Evolutionary conservation across 1,284 basidiomycete species (phyloP).

Genomic region (Ustilago trichophora): DNA sequence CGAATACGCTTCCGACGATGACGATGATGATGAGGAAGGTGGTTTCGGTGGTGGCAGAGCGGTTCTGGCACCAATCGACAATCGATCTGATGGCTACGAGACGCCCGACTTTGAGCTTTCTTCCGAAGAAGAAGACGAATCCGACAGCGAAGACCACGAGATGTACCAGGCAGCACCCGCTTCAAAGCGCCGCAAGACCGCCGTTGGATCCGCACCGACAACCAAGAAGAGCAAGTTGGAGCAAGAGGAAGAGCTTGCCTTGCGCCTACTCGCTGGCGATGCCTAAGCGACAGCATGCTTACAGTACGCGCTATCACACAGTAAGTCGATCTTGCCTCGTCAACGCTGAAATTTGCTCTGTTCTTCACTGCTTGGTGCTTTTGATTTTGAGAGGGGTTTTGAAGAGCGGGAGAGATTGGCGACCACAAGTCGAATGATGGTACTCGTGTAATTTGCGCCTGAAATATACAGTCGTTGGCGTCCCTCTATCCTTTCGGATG

Average conservation of each 20-base stretch:
- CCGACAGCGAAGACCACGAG: conserved; percentile 26
- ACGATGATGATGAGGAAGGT: conserved; percentile 50
- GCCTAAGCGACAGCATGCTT: background rate
- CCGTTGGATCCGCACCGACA: background rate
- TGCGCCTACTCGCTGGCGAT: conserved; percentile 49
- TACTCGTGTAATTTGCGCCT: conserved; percentile 64
- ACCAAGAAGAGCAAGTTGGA: conserved; percentile 46
- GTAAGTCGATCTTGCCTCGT: conserved; percentile 10
- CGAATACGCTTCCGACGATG: conserved; percentile 46
- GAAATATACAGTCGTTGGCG: conserved; percentile 43
- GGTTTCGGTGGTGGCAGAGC: conserved; percentile 67
- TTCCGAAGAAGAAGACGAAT: conserved; percentile 21
- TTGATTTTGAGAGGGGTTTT: too few relatives aligned
- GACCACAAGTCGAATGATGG: conserved; percentile 57
- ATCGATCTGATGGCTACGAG: conserved; percentile 57
- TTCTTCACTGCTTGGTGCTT: too few relatives aligned
- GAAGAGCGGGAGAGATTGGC: too few relatives aligned
- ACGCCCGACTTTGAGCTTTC: conserved; percentile 60
- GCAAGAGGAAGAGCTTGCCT: conserved; percentile 46
- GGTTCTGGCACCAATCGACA: conserved; percentile 47
- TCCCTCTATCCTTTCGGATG: conserved; percentile 21
- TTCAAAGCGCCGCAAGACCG: conserved; percentile 30
- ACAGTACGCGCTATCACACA: background rate
- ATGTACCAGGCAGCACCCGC: conserved; percentile 11
- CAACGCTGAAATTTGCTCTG: background rate